Percentiles rank a stretch among this genome's conserved stretches.
These are phyloP conservation scores for Boechera divaricarpa DNA, from an alignment of 345 rosid species.

Conservation along the genomic window DNA sequence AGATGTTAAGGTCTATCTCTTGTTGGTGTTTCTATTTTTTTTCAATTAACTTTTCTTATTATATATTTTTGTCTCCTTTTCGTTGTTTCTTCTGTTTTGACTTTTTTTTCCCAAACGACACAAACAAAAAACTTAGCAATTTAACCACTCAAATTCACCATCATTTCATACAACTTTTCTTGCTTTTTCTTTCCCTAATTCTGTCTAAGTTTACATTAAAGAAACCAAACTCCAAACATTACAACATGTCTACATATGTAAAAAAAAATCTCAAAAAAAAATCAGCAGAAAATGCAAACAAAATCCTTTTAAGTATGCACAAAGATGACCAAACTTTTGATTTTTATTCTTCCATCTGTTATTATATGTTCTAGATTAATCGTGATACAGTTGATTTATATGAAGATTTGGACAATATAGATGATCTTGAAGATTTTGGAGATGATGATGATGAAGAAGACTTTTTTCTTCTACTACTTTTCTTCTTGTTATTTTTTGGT, in stretches of 20 bases:
- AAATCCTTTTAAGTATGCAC: slow-evolving; percentile 32
- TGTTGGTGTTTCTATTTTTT: not conserved
- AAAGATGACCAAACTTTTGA: slow-evolving; percentile 19
- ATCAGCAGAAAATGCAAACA: slow-evolving; percentile 22
- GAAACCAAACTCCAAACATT: slow-evolving; percentile 27
- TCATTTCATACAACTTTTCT: slow-evolving; percentile 1
- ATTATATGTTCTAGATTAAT: slow-evolving; percentile 34
- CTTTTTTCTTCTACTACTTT: slow-evolving; percentile 36
- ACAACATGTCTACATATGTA: slow-evolving; percentile 30
- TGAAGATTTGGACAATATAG: slow-evolving; percentile 40
- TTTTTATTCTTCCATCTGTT: slow-evolving; percentile 13
- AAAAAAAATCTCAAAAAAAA: not conserved
- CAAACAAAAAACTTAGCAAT: not conserved
- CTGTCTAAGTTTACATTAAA: slow-evolving; percentile 14
- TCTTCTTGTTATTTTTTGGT: slow-evolving; percentile 35
- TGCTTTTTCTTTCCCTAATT: not conserved
- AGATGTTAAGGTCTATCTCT: not conserved
- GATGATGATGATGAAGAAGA: slow-evolving; percentile 41
- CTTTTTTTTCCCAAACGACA: not conserved
- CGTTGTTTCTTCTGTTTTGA: not conserved
- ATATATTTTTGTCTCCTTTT: not conserved
- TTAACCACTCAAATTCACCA: slow-evolving; percentile 20
- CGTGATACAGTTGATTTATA: slow-evolving; percentile 45
- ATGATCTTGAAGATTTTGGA: slow-evolving; percentile 43
- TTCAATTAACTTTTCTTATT: not conserved